These are phyloP conservation scores for Aspergillus campestris DNA, from an alignment of 495 filamentous ascomycete genomes.

Conservation along the genomic window DNA sequence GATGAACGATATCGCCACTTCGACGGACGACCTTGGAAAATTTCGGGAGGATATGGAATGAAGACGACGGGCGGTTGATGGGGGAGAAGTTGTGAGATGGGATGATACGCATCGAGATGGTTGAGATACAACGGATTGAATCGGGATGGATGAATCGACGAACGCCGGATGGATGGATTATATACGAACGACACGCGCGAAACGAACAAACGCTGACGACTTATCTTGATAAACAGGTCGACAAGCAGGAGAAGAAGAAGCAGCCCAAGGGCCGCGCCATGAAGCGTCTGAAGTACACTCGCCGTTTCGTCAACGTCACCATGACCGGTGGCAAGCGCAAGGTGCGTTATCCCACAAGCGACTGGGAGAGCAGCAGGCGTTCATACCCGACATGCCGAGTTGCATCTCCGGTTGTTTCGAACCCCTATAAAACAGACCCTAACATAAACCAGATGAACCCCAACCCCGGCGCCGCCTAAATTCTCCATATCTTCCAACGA, in stretches of 20 bases:
- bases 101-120: not conserved
- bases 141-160: too few relatives aligned
- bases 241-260: slow-evolving; percentile 41
- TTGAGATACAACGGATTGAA: too few relatives aligned
- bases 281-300: slow-evolving; percentile 95
- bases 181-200: too few relatives aligned
- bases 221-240: slow-evolving; percentile 23
- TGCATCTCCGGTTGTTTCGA: too few relatives aligned
- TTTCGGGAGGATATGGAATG: too few relatives aligned
- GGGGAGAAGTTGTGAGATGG: not conserved
- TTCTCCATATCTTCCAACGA: not conserved
- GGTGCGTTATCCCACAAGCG: slow-evolving; percentile 45
- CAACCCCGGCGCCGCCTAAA: slow-evolving; percentile 21
- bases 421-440: too few relatives aligned
- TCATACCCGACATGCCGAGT: too few relatives aligned
- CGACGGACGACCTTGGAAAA: too few relatives aligned
- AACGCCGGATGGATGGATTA: too few relatives aligned
- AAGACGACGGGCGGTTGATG: not conserved
- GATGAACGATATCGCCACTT: too few relatives aligned
- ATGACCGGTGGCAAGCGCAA: slow-evolving; percentile 99
- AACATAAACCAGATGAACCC: slow-evolving; percentile 31
- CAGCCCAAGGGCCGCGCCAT: slow-evolving; percentile 94
- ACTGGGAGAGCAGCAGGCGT: too few relatives aligned
- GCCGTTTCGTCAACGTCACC: slow-evolving; percentile 99
- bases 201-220: slow-evolving; percentile 4